Evolutionary conservation across 192 early-diverging fungal species (phyloP), one percentile per base, ranked within the genome.

Genomic region (Podila clonocystis): DNA sequence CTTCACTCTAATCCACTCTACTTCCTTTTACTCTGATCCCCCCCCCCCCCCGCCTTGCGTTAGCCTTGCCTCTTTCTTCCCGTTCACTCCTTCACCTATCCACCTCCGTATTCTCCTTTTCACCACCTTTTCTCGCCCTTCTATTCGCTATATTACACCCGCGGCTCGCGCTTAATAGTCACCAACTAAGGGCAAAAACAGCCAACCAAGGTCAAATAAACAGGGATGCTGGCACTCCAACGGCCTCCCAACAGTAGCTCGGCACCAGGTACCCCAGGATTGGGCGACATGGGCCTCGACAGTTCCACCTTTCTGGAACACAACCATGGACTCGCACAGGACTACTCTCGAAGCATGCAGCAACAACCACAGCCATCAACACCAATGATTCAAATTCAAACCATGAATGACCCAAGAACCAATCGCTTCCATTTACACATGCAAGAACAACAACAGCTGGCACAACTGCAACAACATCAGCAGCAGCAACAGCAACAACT

Each of bases 161-260:
- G 19, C 33, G 8, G 36, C 3, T 28, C 12, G 8, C 20, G 65
- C 33, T 30, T 34, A 29, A 0, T 33, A 34, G 28, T 34, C 19
- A 7, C 65, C 20, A 29, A 17, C 50, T 6, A 0, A 30, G n/a
- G n/a, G n/a, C n/a, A 26, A 9, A 49, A 30, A 9, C 22, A 26
- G 5, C n/a, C 50, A 57, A 58, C n/a, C 50, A 57, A 58, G 20
- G 33, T 38, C 9, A 13, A 11, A 19, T 28, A 49, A 24, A 29
- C 34, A 74, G 24, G 52, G 24, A 79, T 79, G 75, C 50, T 79
- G 69, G 75, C 75, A 59, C 75, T 79, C 34, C 75, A 79, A 63
- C 70, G 65, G 50, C 64, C 75, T 55, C 48, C 28, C 67, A 70
- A 29, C 65, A 67, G 50, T 31, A 55, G 24, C 12, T 52, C 26